These are phyloP conservation scores for Protomyces inouyei DNA, from an alignment of 1,139 yeast species.

Conservation along the genomic window DNA sequence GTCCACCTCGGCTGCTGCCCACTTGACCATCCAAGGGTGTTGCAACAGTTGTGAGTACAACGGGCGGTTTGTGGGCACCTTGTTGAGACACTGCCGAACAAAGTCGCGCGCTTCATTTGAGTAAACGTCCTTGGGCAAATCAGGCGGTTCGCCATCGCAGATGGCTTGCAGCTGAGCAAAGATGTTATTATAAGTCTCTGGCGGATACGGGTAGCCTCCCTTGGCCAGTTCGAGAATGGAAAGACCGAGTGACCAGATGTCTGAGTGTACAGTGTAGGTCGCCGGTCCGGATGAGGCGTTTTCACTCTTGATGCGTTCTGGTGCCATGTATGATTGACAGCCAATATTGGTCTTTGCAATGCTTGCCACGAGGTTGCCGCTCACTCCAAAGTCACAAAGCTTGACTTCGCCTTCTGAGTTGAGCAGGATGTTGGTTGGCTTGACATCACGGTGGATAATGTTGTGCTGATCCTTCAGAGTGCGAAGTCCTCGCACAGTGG, in stretches of 20 bases:
- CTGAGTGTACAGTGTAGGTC: constrained; percentile 89
- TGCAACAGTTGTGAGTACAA: constrained; percentile 64
- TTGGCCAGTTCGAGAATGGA: constrained; percentile 83
- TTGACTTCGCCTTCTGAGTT: constrained; percentile 77
- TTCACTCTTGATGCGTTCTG: constrained; percentile 77
- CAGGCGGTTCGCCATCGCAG: constrained; percentile 94
- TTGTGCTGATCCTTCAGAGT: constrained; percentile 84
- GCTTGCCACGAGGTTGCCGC: constrained; percentile 92
- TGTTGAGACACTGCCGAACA: constrained; percentile 72
- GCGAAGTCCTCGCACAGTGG: constrained; percentile 75
- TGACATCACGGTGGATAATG: constrained; percentile 93
- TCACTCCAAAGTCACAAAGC: constrained; percentile 93
- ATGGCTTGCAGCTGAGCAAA: constrained; percentile 92
- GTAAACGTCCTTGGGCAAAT: constrained; percentile 54
- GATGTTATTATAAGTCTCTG: constrained; percentile 83
- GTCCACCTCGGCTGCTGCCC: constrained; percentile 34
- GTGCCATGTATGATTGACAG: constrained; percentile 98
- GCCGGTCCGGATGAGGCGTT: constrained; percentile 23
- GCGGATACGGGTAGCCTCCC: constrained; percentile 92
- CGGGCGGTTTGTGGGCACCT: constrained; percentile 79
- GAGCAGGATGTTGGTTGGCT: constrained; percentile 89
- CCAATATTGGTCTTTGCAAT: constrained; percentile 95
- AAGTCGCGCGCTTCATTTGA: constrained; percentile 76
- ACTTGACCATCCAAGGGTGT: constrained; percentile 75
- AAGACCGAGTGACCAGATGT: constrained; percentile 92